phyloP scores from a whole-genome alignment of 176 grass and related monocot species.

The Carex cristatella region DNA sequence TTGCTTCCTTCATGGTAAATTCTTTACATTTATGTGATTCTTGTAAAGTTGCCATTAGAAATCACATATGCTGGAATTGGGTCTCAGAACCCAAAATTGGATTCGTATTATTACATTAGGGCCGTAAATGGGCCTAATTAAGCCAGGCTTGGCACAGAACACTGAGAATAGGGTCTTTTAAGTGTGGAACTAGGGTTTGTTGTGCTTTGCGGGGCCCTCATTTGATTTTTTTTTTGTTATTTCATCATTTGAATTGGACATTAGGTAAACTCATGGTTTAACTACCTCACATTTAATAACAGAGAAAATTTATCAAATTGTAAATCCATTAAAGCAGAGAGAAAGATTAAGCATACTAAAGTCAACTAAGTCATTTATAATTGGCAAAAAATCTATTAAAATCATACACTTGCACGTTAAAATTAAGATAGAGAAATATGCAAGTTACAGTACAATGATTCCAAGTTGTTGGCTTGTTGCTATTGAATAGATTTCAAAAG shows the following conservation, averaged over 20 bases:
- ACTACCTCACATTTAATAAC: neutral
- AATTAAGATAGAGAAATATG: neutral
- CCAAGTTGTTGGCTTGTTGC: neutral
- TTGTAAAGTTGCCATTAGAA: neutral
- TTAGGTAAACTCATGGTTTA: neutral
- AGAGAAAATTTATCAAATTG: neutral
- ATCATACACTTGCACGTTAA: neutral
- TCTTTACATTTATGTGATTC: neutral
- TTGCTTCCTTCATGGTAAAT: constrained; percentile 36
- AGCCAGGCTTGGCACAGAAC: no score
- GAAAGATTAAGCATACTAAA: neutral
- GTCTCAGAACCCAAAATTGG: neutral
- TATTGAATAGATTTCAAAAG: neutral
- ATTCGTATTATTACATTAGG: neutral
- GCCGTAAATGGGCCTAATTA: neutral
- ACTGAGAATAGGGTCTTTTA: neutral
- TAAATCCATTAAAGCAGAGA: neutral
- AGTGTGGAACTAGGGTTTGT: neutral
- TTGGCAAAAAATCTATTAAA: neutral
- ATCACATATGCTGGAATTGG: neutral
- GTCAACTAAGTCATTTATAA: neutral
- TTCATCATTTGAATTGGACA: no score
- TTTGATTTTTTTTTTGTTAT: no score
- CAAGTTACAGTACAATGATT: neutral
- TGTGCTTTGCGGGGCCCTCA: no score